Evolutionary conservation across 257 asterid species (phyloP), one percentile per base, ranked within the genome.

Genomic region (Penstemon barbatus): DNA sequence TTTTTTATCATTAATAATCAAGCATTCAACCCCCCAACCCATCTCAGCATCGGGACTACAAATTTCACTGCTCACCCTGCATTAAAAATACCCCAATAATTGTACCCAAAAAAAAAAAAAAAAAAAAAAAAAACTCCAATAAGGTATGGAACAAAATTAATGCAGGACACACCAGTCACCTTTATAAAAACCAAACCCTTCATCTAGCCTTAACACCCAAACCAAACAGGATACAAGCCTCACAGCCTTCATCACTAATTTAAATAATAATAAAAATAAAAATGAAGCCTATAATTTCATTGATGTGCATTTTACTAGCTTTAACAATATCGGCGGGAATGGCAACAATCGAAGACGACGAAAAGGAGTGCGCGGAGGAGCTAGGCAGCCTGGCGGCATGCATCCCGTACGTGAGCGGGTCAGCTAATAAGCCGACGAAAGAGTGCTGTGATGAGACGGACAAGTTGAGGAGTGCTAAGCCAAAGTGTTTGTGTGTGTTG

Each of bases 401-500:
- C 75, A 81, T 87, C 3, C 89, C 94, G 3, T 87, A 57, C 52
- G 94, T 87, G 41, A 87, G 91, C 63, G 91, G 94, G 43, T 61
- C 78, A 7, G 91, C 89, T 9, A 76, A 76, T 53, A 75, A 70
- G 71, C 95, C 95, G 0, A 79, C 87, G 1, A 76, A 82, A 8
- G 81, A 85, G 46, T 87, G 95, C 46, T 84, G 93, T 39, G 83
- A 77, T 4, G 81, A 75, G 71, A 79, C 88, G 48, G 39, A 46
- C 76, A 82, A 86, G 68, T 71, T 86, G 12, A 77, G 51, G 55
- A 72, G 67, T 48, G 85, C 85, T 0, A 79, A 86, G 68, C 93
- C 93, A 0, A 86, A 84, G 76, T 86, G 93, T n/a, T 71, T 84
- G 61, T 86, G 93, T 57, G 93, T 84, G 66, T 84, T 86, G 8